phyloP scores from a whole-genome alignment of 768 basidiomycete species.

The Phylloporus sp. region DNA sequence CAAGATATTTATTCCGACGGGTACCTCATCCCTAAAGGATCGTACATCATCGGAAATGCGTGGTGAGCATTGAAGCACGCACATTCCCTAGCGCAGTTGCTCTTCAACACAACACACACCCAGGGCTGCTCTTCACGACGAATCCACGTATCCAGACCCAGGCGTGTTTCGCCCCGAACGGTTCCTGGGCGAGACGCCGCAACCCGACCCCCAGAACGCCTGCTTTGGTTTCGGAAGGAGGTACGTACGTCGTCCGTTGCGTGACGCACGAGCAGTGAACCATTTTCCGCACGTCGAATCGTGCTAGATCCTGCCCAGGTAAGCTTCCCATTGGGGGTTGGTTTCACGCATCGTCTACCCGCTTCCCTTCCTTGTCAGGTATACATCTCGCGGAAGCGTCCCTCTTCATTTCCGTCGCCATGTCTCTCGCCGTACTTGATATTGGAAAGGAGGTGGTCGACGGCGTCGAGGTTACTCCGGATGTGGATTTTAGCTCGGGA shows the following conservation, averaged over 20 bases:
- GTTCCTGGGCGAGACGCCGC: conserved; percentile 21
- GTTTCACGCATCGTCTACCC: too few relatives aligned
- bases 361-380: conserved; percentile 12
- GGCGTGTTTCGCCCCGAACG: conserved; percentile 32
- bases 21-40: conserved; percentile 22
- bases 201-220: conserved; percentile 13
- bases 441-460: conserved; percentile 38
- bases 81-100: not conserved
- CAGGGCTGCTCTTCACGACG: conserved; percentile 54
- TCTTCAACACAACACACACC: not conserved
- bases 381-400: conserved; percentile 25
- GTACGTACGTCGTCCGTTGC: not conserved
- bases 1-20: conserved; percentile 18
- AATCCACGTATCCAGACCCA: conserved; percentile 33
- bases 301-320: conserved; percentile 20
- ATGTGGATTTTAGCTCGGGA: conserved; percentile 39
- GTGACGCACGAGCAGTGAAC: not conserved
- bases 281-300: not conserved
- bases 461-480: conserved; percentile 40
- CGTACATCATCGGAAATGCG: conserved; percentile 16
- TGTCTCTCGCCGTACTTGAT: conserved; percentile 43
- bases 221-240: conserved; percentile 31
- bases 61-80: conserved; percentile 16
- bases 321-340: not conserved
- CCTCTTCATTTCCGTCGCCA: conserved; percentile 27